Percentiles rank a stretch among this genome's conserved stretches.
phyloP scores from a whole-genome alignment of 148 eudicot species.

The Rhododendron vialii region DNA sequence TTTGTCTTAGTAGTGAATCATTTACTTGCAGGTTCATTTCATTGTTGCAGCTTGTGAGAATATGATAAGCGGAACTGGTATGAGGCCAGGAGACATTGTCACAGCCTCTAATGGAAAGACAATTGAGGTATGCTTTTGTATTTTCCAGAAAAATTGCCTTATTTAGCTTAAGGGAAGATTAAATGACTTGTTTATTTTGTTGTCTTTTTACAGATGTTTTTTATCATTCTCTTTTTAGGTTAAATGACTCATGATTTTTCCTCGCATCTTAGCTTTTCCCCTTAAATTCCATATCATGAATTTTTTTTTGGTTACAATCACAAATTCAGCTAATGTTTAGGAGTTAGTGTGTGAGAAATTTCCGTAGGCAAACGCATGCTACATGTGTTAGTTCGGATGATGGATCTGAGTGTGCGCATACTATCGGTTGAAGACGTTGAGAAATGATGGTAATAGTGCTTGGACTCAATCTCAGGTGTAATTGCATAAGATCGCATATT shows the following conservation, averaged over 20 bases:
- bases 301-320: not conserved
- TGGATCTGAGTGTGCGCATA: not conserved
- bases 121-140: conserved; percentile 63
- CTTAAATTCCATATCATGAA: not conserved
- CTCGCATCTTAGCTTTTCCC: not conserved
- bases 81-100: conserved; percentile 95
- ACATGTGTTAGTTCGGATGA: not conserved
- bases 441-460: not conserved
- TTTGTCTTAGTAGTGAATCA: not conserved
- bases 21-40: conserved; percentile 79
- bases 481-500: not conserved
- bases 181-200: not conserved
- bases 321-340: not conserved
- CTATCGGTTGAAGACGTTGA: not conserved
- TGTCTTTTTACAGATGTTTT: not conserved
- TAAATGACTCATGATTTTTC: not conserved
- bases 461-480: not conserved
- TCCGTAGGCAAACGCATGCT: not conserved
- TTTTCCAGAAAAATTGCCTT: not conserved
- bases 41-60: conserved; percentile 98
- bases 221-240: not conserved
- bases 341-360: not conserved
- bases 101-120: conserved; percentile 99
- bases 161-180: not conserved
- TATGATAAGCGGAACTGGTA: conserved; percentile 98